Evolutionary conservation across 345 rosid species (phyloP), one percentile per base, ranked within the genome.

Genomic region (Nasturtium officinale): DNA sequence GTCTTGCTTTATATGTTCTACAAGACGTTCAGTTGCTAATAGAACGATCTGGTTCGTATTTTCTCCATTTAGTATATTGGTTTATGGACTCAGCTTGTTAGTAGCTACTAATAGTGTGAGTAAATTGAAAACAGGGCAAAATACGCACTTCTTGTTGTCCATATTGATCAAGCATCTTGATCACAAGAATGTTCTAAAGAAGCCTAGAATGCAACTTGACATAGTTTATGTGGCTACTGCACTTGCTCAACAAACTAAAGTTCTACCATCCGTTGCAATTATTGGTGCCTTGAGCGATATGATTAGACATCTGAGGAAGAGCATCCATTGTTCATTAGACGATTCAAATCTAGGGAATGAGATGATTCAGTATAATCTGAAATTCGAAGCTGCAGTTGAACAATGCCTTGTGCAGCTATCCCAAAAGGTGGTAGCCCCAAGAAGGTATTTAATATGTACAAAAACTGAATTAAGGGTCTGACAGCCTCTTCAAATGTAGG

Each of bases 251-350:
- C 84, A 79, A 67, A 80, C 89, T 58, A 86, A 77, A 79, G 84
- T 80, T 77, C 75, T 82, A 12, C 73, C 83, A 61, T 85, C 90
- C 6, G 79, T 84, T 4, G 89, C 91, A 61, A 87, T 89, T 20
- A 82, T 83, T 67, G 87, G 92, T 79, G 89, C 92, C 13, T 9
- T 87, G 26, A 87, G 87, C 73, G 92, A 89, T 77, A 84, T 87
- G 87, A 89, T 86, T 72, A 85, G 92, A 66, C 96, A 89, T 75
- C 74, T 89, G 38, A 71, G 90, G 47, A 89, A 89, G 82, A 87
- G 90, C 78, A 85, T 89, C 20, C 95, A 89, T 63, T 81, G 83
- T 67, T 87, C 86, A 29, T 76, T 87, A 72, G 91, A 87, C 81
- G 91, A 89, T 65, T 81, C 90, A 5, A 81, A 77, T 76, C 78